Conservation (phyloP, 106 monocot species). For the Dendrobium nobile region DNA sequence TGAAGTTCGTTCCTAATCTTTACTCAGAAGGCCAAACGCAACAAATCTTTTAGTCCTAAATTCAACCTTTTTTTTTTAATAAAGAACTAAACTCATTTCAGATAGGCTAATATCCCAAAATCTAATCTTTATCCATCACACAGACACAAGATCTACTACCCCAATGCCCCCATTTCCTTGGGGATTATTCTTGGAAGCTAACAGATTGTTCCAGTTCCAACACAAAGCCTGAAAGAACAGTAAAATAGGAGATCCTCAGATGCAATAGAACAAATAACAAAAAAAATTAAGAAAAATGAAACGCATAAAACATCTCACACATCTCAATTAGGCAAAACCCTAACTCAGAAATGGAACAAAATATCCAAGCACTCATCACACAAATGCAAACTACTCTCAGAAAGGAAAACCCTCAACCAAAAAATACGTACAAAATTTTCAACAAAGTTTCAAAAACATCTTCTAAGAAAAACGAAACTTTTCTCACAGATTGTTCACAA, state of each 20-base stretch:
- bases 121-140: neutral
- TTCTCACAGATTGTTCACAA: too few species aligned
- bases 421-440: neutral
- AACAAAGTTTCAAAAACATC: too few species aligned
- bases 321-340: neutral
- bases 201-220: neutral
- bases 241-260: neutral
- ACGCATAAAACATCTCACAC: neutral
- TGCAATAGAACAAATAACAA: neutral
- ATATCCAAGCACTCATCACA: neutral
- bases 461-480: too few species aligned
- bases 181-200: neutral
- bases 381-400: neutral
- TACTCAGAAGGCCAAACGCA: neutral
- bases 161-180: neutral
- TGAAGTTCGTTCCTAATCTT: neutral
- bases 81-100: constrained; percentile 4
- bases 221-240: neutral
- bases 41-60: neutral
- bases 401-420: neutral
- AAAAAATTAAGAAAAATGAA: neutral
- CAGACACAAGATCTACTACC: neutral
- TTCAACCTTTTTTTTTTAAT: neutral
- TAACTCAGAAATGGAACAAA: neutral
- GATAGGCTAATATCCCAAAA: neutral